Evolutionary conservation across 176 grass and related monocot species (phyloP), one percentile per base, ranked within the genome.

Genomic region (Musa beccarii): DNA sequence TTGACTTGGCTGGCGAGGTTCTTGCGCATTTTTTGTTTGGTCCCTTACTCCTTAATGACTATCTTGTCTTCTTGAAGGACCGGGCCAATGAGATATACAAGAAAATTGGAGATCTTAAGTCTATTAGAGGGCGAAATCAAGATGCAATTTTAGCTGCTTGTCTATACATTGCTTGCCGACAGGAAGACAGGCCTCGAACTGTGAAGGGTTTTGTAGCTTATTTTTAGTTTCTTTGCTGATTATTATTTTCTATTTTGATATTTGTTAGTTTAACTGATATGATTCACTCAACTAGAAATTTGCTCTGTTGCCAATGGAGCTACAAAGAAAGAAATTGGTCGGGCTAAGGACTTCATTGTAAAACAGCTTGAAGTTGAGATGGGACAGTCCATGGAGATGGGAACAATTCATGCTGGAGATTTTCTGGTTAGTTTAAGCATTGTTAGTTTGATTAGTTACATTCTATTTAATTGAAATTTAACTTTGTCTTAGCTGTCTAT

Each of bases 61-160:
- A 16, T 61, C 26, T 23, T 61, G 28, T 8, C 20, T 22, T 24
- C 24, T 57, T 76, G 19, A 52, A 76, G 75, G 75, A 76, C 52
- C 28, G 59, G 34, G 75, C 75, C n/a, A 76, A 76, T 52, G 75
- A 76, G 59, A 76, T 76, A 16, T 76, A 76, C 22, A 76, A 76
- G 59, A 76, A 76, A 64, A 43, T 76, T 23, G 75, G 65, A 64
- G 75, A 65, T 65, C 59, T 65, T 12, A 76, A 76, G 49, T 65
- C 75, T 14, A 64, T 76, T 16, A 65, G 59, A 52, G 75, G 59
- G 19, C 57, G 75, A 64, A 76, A 76, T 52, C 59, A 76, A 64
- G 75, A 65, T 76, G 75, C 75, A 76, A 76, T 76, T 65, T 76
- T 76, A 51, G 75, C 75, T 64, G 75, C 75, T 76, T 76, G 75